Base-by-base conservation (phyloP, 2,329 filamentous ascomycete genomes). In the Cladorrhinum sp. region DNA sequence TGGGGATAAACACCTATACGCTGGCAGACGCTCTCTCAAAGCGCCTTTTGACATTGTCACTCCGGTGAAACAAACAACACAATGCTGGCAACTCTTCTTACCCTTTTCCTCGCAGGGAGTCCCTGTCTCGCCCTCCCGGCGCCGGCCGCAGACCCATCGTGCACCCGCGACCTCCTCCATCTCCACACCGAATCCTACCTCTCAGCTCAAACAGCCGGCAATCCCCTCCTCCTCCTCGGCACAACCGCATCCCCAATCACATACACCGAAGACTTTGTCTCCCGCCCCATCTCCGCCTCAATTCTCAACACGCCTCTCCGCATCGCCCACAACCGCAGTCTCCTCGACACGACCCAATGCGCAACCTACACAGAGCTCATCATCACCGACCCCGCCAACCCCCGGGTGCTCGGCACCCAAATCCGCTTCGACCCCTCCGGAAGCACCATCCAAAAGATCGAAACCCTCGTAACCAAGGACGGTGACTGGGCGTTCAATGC, bases 371-470 rank as follows among this genome's bases (percentile, higher is more conserved):
- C 68, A 12, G 66, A 70, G 46, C 59, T 70, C 10, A 68, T 68
- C 46, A 62, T 55, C 55, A 66, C 57, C 58, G 57, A 62, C 33
- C 23, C 69, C 9, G 55, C 65, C 23, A 70, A 72, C 60, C 74
- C 72, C 23, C 74, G 75, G 59, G 74, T 76, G 26, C 68, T 76
- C 55, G 74, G 71, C 58, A 74, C 74, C 12, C 74, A 74, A 65
- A 72, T 75, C 59, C 66, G 69, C 54, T 69, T 72, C 60, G 61
- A 62, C 2, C 21, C 18, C 14, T 39, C 48, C 5, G 55, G 56
- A 55, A 26, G 48, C 55, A 66, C 67, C 53, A 66, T 68, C 62
- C 71, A 70, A 62, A 65, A 59, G 30, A 61, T 68, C 23, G 67
- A 69, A 59, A 64, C 61, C 4, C 55, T 69, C 28, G 67, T 66